Evolutionary conservation across 2,329 filamentous ascomycete genomes (phyloP).

Genomic region (Aspergillus sp.): DNA sequence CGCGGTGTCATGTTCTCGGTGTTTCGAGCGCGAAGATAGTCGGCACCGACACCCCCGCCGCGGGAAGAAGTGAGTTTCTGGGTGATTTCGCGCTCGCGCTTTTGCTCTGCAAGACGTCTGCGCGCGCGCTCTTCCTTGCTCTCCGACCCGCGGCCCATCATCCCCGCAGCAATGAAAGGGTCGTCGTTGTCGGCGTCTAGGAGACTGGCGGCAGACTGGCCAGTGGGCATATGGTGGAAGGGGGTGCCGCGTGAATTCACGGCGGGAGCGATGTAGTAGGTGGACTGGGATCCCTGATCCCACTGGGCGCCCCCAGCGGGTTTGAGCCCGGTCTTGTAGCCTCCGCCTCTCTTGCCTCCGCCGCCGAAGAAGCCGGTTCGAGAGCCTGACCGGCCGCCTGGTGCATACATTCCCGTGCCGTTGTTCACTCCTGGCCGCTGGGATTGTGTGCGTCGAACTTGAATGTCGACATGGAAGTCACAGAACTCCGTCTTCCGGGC

Average conservation of each 20-base stretch:
- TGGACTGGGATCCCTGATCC: conserved; percentile 40
- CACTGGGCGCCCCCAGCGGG: conserved; percentile 36
- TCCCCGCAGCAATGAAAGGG: conserved; percentile 40
- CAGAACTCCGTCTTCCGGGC: conserved; percentile 84
- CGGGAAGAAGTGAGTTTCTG: conserved; percentile 36
- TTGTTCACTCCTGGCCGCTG: conserved; percentile 76
- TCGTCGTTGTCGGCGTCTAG: conserved; percentile 42
- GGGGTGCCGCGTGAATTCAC: conserved; percentile 19
- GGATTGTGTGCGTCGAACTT: conserved; percentile 67
- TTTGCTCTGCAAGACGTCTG: conserved; percentile 40
- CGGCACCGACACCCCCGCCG: conserved; percentile 38
- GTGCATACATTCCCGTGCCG: conserved; percentile 54
- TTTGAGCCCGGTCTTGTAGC: conserved; percentile 28
- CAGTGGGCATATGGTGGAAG: conserved; percentile 21
- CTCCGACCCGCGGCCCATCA: conserved; percentile 38
- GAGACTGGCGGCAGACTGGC: conserved; percentile 37
- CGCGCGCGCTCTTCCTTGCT: conserved; percentile 43
- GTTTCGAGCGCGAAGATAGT: conserved; percentile 43
- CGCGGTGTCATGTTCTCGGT: conserved; percentile 18
- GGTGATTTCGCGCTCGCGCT: conserved; percentile 46
- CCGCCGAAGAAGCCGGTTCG: conserved; percentile 44
- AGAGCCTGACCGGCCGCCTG: conserved; percentile 33
- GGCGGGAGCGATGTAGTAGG: conserved; percentile 44
- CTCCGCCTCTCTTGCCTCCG: conserved; percentile 18
- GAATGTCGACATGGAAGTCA: conserved; percentile 85